Conservation (phyloP, 2,329 filamentous ascomycete genomes). For the Penicillium sp. region DNA sequence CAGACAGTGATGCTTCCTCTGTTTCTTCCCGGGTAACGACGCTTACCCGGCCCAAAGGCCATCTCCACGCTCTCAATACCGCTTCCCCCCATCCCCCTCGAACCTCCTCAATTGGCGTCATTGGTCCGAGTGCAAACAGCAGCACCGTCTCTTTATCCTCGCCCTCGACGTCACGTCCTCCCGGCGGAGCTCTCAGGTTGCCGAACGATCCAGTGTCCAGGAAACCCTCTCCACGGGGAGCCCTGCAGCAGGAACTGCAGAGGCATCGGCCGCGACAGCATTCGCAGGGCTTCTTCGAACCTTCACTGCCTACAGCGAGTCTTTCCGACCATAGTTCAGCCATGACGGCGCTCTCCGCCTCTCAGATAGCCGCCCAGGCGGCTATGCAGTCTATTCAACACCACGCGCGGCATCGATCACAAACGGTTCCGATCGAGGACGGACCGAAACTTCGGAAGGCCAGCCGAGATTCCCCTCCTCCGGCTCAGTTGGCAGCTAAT, state of each 20-base stretch:
- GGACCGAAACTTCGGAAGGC: slow-evolving; percentile 25
- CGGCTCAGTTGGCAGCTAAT: slow-evolving; percentile 26
- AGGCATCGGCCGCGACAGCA: slow-evolving; percentile 49
- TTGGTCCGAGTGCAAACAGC: slow-evolving; percentile 22
- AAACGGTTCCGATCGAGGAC: slow-evolving; percentile 46
- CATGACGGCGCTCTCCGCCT: slow-evolving; percentile 51
- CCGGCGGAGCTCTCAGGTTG: slow-evolving; percentile 16
- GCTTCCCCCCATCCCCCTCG: slow-evolving; percentile 25
- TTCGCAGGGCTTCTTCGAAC: slow-evolving; percentile 66
- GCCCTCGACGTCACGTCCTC: slow-evolving; percentile 35
- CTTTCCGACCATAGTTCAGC: slow-evolving; percentile 37
- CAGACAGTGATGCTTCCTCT: slow-evolving; percentile 42
- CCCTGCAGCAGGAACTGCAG: slow-evolving; percentile 32
- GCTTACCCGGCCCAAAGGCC: slow-evolving; percentile 38
- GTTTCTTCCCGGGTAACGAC: slow-evolving; percentile 42
- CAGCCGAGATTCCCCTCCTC: slow-evolving; percentile 33
- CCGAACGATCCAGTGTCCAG: slow-evolving; percentile 14
- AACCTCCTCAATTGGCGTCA: slow-evolving; percentile 22
- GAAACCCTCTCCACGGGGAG: slow-evolving; percentile 36
- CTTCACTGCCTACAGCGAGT: slow-evolving; percentile 55
- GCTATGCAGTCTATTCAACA: slow-evolving; percentile 52
- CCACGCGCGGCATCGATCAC: slow-evolving; percentile 52
- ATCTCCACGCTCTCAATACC: slow-evolving; percentile 30
- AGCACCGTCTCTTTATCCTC: slow-evolving; percentile 34
- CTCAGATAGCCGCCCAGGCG: slow-evolving; percentile 63